Evolutionary conservation across 495 filamentous ascomycete species (phyloP), one percentile per base, ranked within the genome.

Genomic region (Thozetella sp.): DNA sequence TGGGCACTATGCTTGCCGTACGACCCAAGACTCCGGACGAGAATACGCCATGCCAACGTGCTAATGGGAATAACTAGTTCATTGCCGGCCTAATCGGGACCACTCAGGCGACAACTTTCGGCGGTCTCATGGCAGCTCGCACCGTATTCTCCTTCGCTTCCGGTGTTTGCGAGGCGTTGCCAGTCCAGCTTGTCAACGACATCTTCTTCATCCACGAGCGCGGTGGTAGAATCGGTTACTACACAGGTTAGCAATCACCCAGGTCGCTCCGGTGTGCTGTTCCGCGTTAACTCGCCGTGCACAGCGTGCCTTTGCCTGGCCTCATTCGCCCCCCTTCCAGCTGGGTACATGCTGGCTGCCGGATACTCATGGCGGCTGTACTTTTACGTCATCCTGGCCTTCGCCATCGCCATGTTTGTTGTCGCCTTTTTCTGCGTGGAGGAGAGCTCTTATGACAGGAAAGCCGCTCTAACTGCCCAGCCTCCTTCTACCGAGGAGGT

Each of bases 141-240:
- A 71, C 87, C 6, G 74, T 88, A 19, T 83, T 86, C 62, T 71
- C 72, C 48, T 83, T 89, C 34, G 83, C 83, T 3, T 82, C 83
- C 20, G 80, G 76, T 11, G 83, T 89, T 22, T 89, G 85, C 67
- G 86, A 88, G 58, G 84, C 85, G 20, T 65, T 87, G 1, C 85
- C 85, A 0, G 85, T 89, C 3, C 85, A 88, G 62, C 63, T 89
- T 3, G 85, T 87, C 9, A 89, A 89, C 60, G 86, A 89, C 60
- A 86, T 89, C 56, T 89, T 89, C 70, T 89, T 83, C 67, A 71
- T 88, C 1, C 85, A 88, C 61, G 84, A 88, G 63, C 72, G 85
- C 15, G 85, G 85, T 4, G 80, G 83, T 69, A 71, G 79, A 1
- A 74, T 88, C 34, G 85, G 83, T 3, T 84, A 83, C 55, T 88